Conservation (phyloP, 805 yeast genomes). For the Danielia reshetovae region DNA sequence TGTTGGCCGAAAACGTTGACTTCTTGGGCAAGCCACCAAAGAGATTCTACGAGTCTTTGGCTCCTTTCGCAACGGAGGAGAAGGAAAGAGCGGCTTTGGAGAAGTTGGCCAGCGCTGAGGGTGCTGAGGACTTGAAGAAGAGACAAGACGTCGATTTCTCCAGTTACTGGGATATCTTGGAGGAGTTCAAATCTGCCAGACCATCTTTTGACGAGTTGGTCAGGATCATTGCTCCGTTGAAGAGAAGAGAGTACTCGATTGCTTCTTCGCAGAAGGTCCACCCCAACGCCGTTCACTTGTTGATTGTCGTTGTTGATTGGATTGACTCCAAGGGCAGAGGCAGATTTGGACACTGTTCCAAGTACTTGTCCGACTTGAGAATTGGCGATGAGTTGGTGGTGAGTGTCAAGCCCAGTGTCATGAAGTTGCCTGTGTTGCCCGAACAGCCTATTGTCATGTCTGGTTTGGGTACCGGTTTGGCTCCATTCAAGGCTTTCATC, state of each 20-base stretch:
- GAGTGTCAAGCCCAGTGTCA: slow-evolving; percentile 92
- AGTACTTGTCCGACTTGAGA: slow-evolving; percentile 72
- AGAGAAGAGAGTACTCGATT: slow-evolving; percentile 96
- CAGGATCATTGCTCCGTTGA: slow-evolving; percentile 74
- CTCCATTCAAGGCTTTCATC: slow-evolving; percentile 96
- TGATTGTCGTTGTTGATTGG: slow-evolving; percentile 97
- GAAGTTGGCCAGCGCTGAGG: slow-evolving; percentile 68
- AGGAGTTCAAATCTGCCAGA: slow-evolving; percentile 75
- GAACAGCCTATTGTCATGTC: slow-evolving; percentile 93
- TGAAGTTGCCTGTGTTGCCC: slow-evolving; percentile 88
- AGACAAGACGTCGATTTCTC: slow-evolving; percentile 81
- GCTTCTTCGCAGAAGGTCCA: slow-evolving; percentile 94
- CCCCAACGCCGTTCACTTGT: slow-evolving; percentile 83
- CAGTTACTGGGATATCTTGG: slow-evolving; percentile 77
- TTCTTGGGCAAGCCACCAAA: slow-evolving; percentile 94
- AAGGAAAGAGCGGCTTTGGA: slow-evolving; percentile 59
- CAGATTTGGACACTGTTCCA: slow-evolving; percentile 93
- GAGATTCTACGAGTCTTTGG: slow-evolving; percentile 82
- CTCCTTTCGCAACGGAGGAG: slow-evolving; percentile 67
- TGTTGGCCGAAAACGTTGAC: slow-evolving; percentile 76
- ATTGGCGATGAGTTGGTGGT: slow-evolving; percentile 87
- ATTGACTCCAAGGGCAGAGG: slow-evolving; percentile 77
- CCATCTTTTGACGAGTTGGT: slow-evolving; percentile 71
- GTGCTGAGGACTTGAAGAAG: slow-evolving; percentile 79
- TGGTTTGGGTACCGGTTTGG: slow-evolving; percentile 96